A percentile compares a stretch with the other conserved stretches of the same genome.
phyloP scores from a whole-genome alignment of 2,329 filamentous ascomycete species.

The Pseudogymnoascus sp. region DNA sequence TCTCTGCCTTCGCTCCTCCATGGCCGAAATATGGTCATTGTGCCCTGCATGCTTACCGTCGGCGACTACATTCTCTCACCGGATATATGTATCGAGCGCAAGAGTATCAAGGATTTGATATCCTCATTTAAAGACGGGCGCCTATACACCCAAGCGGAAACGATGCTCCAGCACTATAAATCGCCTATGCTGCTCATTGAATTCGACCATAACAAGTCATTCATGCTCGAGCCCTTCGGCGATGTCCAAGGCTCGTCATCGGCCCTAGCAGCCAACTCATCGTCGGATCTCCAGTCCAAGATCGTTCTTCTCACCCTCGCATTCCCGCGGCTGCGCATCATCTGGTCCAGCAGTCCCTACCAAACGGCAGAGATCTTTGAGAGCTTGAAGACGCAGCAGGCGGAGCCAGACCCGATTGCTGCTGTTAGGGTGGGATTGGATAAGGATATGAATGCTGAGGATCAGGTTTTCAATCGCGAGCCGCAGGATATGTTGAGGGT shows the following conservation, averaged over 20 bases:
- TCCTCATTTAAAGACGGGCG: constrained; percentile 86
- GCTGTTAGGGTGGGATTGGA: constrained; percentile 79
- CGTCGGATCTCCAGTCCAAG: constrained; percentile 80
- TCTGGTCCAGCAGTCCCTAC: constrained; percentile 90
- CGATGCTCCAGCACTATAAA: constrained; percentile 91
- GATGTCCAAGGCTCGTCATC: constrained; percentile 55
- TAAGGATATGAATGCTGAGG: constrained; percentile 50
- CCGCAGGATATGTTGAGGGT: constrained; percentile 84
- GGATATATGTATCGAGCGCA: constrained; percentile 86
- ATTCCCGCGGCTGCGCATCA: constrained; percentile 81
- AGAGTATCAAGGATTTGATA: constrained; percentile 85
- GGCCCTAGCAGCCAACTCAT: constrained; percentile 47
- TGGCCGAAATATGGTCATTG: constrained; percentile 76
- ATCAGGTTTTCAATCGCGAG: constrained; percentile 70
- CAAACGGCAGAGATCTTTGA: constrained; percentile 97
- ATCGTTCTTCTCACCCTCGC: constrained; percentile 86
- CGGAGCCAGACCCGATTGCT: constrained; percentile 82
- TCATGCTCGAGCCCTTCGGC: constrained; percentile 79
- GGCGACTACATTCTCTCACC: constrained; percentile 94
- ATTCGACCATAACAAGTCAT: constrained; percentile 95
- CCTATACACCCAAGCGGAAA: constrained; percentile 83
- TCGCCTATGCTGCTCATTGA: constrained; percentile 88
- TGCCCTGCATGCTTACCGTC: constrained; percentile 93
- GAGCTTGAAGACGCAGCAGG: constrained; percentile 79
- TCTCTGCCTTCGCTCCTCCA: constrained; percentile 86